phyloP scores from a whole-genome alignment of 2,329 filamentous ascomycete species.

The Fusarium phyllophilum region DNA sequence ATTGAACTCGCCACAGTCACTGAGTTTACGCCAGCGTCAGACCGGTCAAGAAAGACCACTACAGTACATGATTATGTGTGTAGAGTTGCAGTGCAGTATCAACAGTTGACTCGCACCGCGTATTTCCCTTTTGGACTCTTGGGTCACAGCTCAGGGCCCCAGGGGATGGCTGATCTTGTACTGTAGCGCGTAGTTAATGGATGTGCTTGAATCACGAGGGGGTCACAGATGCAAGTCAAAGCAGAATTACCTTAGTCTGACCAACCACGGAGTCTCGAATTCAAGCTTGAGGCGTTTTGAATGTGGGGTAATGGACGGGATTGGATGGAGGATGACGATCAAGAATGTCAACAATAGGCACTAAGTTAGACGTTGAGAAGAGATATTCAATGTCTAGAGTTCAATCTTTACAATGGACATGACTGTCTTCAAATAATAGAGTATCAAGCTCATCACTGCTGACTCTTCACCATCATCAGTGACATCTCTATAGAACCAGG shows the following conservation, averaged over 20 bases:
- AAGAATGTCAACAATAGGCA: not conserved
- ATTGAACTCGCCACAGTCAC: constrained; percentile 14
- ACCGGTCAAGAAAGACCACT: not conserved
- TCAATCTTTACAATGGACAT: not conserved
- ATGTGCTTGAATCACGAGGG: constrained; percentile 30
- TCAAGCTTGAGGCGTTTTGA: constrained; percentile 25
- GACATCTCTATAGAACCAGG: not conserved
- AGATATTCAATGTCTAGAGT: not conserved
- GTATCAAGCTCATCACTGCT: not conserved
- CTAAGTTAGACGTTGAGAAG: not conserved
- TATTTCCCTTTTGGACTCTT: not conserved
- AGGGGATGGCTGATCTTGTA: constrained; percentile 4
- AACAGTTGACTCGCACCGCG: not conserved
- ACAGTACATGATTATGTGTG: not conserved
- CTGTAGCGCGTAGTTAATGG: not conserved
- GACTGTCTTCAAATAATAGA: not conserved
- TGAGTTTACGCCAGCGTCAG: not conserved
- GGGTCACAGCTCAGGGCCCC: not conserved
- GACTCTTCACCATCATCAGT: not conserved
- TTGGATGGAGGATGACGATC: constrained; percentile 10
- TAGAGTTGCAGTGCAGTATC: not conserved
- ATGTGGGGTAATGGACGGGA: constrained; percentile 23
- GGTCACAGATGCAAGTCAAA: constrained; percentile 21
- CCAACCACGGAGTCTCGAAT: constrained; percentile 31
- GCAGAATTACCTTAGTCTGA: constrained; percentile 18